Percentiles rank a stretch among this genome's conserved stretches.
phyloP scores from a whole-genome alignment of 352 stramenopile genomes.

The Phytophthora boehmeriae region DNA sequence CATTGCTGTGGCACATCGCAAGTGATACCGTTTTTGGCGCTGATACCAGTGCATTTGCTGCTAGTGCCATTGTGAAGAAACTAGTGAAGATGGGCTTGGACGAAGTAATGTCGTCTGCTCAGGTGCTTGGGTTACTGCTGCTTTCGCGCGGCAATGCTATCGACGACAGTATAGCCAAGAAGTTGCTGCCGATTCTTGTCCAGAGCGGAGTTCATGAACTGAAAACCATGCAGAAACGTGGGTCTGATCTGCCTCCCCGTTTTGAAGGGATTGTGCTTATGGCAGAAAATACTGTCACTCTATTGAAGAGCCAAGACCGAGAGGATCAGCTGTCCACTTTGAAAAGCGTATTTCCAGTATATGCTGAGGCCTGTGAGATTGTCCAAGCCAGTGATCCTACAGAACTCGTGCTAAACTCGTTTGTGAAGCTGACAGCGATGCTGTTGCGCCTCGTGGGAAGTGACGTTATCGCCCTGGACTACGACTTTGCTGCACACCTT shows the following conservation, averaged over 20 bases:
- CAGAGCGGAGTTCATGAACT: constrained; percentile 22
- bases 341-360: constrained; percentile 27
- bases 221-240: constrained; percentile 10
- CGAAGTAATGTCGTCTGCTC: constrained; percentile 35
- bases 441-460: constrained; percentile 40
- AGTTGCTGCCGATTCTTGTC: constrained; percentile 28
- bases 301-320: constrained; percentile 14
- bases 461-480: constrained; percentile 23
- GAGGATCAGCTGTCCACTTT: constrained; percentile 15
- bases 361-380: constrained; percentile 27
- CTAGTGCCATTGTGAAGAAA: constrained; percentile 29
- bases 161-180: constrained; percentile 1
- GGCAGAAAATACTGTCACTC: constrained; percentile 15
- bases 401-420: constrained; percentile 27
- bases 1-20: constrained; percentile 25
- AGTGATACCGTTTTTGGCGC: constrained; percentile 4
- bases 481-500: constrained; percentile 48
- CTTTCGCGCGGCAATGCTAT: constrained; percentile 25
- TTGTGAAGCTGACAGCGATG: constrained; percentile 39
- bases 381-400: constrained; percentile 18
- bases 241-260: background rate
- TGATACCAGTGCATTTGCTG: constrained; percentile 5
- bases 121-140: constrained; percentile 46
- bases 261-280: constrained; percentile 28
- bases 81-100: constrained; percentile 26